Evolutionary conservation across 306 rosid genomes (phyloP), one percentile per base, ranked within the genome.

Genomic region (Gynostemma pentaphyllum): DNA sequence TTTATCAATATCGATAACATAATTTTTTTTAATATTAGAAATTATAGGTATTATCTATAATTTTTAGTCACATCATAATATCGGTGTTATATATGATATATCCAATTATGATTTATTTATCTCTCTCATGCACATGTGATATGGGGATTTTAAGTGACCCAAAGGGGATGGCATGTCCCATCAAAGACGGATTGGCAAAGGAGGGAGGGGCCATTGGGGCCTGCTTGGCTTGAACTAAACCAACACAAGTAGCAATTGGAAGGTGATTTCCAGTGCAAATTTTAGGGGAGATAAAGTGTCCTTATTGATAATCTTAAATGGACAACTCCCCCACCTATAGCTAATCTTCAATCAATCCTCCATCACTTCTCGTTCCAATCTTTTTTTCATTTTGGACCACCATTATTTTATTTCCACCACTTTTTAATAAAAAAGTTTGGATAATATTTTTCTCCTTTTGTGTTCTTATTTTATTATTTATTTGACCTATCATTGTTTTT

Each of bases 61-160:
- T n/a, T n/a, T n/a, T n/a, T n/a, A n/a, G n/a, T n/a, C n/a, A n/a
- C n/a, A n/a, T n/a, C n/a, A n/a, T n/a, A n/a, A n/a, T n/a, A n/a
- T n/a, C n/a, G n/a, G n/a, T n/a, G n/a, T n/a, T n/a, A n/a, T n/a
- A n/a, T n/a, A n/a, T n/a, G n/a, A n/a, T n/a, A n/a, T n/a, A n/a
- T n/a, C n/a, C n/a, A n/a, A n/a, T n/a, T n/a, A n/a, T n/a, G n/a
- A n/a, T n/a, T n/a, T 27, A 19, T 52, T 10, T 45, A 2, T 42
- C 46, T 13, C 46, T n/a, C 22, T 51, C 37, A 54, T n/a, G 45
- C 29, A 16, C 62, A 57, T 57, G 64, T 57, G 62, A 30, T 55
- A 55, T 55, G 62, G 62, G 62, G 26, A n/a, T n/a, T 55, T 54
- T 55, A 55, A 55, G 62, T 55, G 45, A 57, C 36, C 64, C 29